Percentiles rank a stretch among this genome's conserved stretches.
These are phyloP conservation scores for Wickerhamomyces sp. DNA, from an alignment of 1,139 yeast genomes.

Conservation along the genomic window DNA sequence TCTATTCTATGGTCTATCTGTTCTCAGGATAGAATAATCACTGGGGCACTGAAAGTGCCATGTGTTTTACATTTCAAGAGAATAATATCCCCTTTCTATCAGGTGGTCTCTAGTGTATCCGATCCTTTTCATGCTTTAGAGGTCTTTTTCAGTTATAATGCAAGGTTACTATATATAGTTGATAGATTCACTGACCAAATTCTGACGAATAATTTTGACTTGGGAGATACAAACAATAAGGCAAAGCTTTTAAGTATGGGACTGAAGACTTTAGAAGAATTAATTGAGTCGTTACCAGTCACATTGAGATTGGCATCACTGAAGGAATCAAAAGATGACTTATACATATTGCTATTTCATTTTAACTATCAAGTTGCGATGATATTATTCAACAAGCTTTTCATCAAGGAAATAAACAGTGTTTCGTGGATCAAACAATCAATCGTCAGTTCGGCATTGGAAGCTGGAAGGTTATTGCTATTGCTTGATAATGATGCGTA, in stretches of 20 bases:
- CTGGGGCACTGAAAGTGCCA: slow-evolving; percentile 23
- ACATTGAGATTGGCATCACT: slow-evolving; percentile 5
- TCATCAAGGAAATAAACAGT: slow-evolving; percentile 10
- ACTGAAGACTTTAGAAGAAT: slow-evolving; percentile 19
- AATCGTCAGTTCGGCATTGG: slow-evolving; percentile 14
- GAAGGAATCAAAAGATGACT: neutral
- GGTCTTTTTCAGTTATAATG: slow-evolving; percentile 21
- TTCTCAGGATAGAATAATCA: slow-evolving; percentile 25
- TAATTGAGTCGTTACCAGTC: slow-evolving; percentile 18
- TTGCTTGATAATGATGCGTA: neutral
- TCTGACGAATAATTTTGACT: slow-evolving; percentile 25
- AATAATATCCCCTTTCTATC: slow-evolving; percentile 26
- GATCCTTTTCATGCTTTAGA: slow-evolving; percentile 16
- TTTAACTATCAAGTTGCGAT: slow-evolving; percentile 20
- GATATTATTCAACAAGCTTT: slow-evolving; percentile 19
- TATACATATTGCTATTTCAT: slow-evolving; percentile 17
- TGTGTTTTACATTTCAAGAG: slow-evolving; percentile 27
- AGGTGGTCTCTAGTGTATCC: slow-evolving; percentile 9
- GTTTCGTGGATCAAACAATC: slow-evolving; percentile 8
- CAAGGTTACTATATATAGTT: slow-evolving; percentile 26
- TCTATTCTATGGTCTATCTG: slow-evolving; percentile 27
- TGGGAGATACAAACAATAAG: slow-evolving; percentile 26
- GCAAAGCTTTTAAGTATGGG: slow-evolving; percentile 21
- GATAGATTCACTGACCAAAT: slow-evolving; percentile 29
- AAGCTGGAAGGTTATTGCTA: slow-evolving; percentile 9